Evolutionary conservation across 2,329 filamentous ascomycete genomes (phyloP), one percentile per base, ranked within the genome.

Genomic region (Alternaria triticina): DNA sequence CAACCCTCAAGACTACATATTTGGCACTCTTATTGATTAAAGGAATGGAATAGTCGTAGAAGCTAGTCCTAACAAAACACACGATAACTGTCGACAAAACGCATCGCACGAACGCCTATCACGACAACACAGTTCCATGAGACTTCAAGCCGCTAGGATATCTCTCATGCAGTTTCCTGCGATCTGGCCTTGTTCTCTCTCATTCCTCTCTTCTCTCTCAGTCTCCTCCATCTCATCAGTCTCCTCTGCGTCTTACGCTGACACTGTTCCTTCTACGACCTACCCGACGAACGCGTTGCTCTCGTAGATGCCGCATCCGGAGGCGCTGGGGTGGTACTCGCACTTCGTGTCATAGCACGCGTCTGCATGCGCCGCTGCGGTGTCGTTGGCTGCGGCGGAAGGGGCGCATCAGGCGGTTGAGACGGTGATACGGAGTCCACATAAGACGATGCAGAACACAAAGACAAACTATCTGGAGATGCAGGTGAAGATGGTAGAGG

Each of bases 161-260:
- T n/a, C 33, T 36, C 33, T 9, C 7, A 1, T 36, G 15, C 13
- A 36, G 2, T n/a, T 36, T 3, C 33, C 7, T 36, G 33, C 1
- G 33, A 36, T 36, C 0, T 36, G 0, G 13, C 2, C 2, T 2
- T 36, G 33, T 36, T 36, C 33, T 3, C 7, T 36, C 2, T 36
- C 2, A 7, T 36, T 15, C 2, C 15, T 0, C 1, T 36, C 2
- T n/a, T 36, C 33, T 36, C 33, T 9, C 7, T 0, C 1, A 36
- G 33, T 36, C 2, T 4, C 33, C n/a, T 36, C 15, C 33, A 36
- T n/a, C 33, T 5, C 13, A n/a, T 3, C 15, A 36, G 33, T 15
- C 33, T 5, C 33, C 33, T 36, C 33, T n/a, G 4, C n/a, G 15
- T 5, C 33, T 1, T 36, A 36, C 9, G 15, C 33, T 36, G 33